Evolutionary conservation across 768 basidiomycete species (phyloP), one percentile per base, ranked within the genome.

Genomic region (Amylocystis lapponica): DNA sequence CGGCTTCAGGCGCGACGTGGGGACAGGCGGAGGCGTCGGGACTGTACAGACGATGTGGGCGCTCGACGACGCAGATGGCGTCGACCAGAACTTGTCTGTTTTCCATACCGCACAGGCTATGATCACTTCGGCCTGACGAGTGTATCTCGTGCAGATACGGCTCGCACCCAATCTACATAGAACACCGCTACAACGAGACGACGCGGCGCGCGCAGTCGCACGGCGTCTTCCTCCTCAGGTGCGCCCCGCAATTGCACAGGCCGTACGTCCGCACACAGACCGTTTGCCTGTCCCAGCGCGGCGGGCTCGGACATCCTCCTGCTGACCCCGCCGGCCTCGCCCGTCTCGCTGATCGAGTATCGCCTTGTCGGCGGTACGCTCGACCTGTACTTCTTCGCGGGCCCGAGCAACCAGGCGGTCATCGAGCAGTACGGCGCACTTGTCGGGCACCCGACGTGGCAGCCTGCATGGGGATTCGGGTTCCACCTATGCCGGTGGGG

Each of bases 201-300:
- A 72, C 76, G 1, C 66, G 69, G 26, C 71, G 55, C 5, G 76
- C 81, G 1, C 66, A 70, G 37, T 76, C 85, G 0, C 87, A 88
- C 61, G 87, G 87, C 22, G 85, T 89, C 29, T 85, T 90, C 54
- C 59, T 87, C 16, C 69, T 83, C 47, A 84, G 74, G 81, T 81
- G 57, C 17, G 50, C 40, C n/a, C 11, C 21, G 12, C 36, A 30
- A 30, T 12, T 22, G 13, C 37, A n/a, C 27, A 21, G 25, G 35
- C 41, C 29, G 12, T n/a, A 33, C 27, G 23, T 25, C 41, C 36
- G 31, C 45, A 29, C 40, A 42, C 29, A 49, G 45, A 27, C 39
- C 14, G 17, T 10, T 27, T 41, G 27, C 13, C n/a, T n/a, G n/a
- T n/a, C n/a, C 7, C 40, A 83, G 81, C 56, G 68, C 85, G 14